Evolutionary conservation across 352 stramenopile genomes (phyloP), one percentile per base, ranked within the genome.

Genomic region (Pythium apleroticum): DNA sequence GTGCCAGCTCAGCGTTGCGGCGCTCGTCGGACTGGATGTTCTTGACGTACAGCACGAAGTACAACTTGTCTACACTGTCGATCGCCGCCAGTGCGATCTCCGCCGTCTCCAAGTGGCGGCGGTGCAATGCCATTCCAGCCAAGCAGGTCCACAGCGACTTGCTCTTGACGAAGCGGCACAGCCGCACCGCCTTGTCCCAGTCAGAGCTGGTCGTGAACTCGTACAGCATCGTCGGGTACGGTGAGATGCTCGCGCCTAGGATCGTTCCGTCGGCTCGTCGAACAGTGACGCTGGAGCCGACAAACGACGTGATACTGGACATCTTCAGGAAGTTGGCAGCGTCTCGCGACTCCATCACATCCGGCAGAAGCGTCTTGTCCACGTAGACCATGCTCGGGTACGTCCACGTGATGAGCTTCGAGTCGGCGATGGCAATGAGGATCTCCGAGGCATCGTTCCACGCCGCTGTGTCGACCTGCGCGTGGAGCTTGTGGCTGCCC

Each of bases 321-420:
- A 94, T 82, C 52, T 96, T 96, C 46, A 94, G 73, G 54, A 97
- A 97, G 35, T 95, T 80, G 1, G 70, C 67, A 2, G 67, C 89
- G 58, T 98, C 89, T 28, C 80, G 81, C 31, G 73, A 73, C 50
- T 95, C 88, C 20, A 92, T 76, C 2, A 95, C 78, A 43, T 96
- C 78, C 0, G 63, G 68, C 17, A 98, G 72, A 28, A 98, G 76
- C 33, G 96, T 97, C n/a, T 79, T 84, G 65, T 98, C 93, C 31
- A 97, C 82, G 61, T 93, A 96, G 4, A 96, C 84, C 72, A 97
- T 94, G 64, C 88, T 91, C 10, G 94, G 93, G 63, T 98, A 96
- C 63, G 84, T 90, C 88, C 88, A 98, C 1, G 88, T 92, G 58
- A 97, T 63, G 27, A 98, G 63, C 57, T 92, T 95, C 22, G 85